Conservation (phyloP, 140 eudicot species). For the Oenanthe javanica region DNA sequence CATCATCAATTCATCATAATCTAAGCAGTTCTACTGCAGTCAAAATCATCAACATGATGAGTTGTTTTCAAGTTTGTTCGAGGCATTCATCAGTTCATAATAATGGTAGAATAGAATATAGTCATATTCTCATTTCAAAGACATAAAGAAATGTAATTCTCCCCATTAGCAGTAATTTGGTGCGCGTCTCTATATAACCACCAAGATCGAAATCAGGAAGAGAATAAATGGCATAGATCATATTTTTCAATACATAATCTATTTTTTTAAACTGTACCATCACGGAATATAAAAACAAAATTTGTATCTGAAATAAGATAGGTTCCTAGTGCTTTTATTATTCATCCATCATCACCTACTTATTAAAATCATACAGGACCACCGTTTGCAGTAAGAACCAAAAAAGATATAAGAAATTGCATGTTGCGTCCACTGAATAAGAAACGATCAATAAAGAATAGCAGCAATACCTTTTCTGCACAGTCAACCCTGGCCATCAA, state of each 20-base stretch:
- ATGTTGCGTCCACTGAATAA: slow-evolving; percentile 4
- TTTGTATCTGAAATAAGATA: not conserved
- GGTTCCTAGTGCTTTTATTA: not conserved
- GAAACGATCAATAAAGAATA: slow-evolving; percentile 4
- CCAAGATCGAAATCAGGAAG: not conserved
- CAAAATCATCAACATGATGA: not conserved
- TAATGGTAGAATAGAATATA: not conserved
- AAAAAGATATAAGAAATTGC: not conserved
- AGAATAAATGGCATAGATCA: not conserved
- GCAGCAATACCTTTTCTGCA: slow-evolving; percentile 46
- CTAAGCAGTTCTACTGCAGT: not conserved
- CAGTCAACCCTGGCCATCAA: slow-evolving; percentile 21
- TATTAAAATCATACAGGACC: not conserved
- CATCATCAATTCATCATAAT: not conserved
- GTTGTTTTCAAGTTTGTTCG: not conserved
- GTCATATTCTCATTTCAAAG: not conserved
- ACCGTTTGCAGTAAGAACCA: not conserved
- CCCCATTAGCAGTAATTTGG: not conserved
- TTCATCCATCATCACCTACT: not conserved
- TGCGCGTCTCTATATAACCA: not conserved
- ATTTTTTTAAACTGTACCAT: not conserved
- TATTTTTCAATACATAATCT: not conserved
- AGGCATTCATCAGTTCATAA: not conserved
- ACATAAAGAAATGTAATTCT: not conserved
- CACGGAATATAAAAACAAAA: not conserved